These are phyloP conservation scores for Lachnellula occidentalis DNA, from an alignment of 2,329 filamentous ascomycete species.

Conservation along the genomic window DNA sequence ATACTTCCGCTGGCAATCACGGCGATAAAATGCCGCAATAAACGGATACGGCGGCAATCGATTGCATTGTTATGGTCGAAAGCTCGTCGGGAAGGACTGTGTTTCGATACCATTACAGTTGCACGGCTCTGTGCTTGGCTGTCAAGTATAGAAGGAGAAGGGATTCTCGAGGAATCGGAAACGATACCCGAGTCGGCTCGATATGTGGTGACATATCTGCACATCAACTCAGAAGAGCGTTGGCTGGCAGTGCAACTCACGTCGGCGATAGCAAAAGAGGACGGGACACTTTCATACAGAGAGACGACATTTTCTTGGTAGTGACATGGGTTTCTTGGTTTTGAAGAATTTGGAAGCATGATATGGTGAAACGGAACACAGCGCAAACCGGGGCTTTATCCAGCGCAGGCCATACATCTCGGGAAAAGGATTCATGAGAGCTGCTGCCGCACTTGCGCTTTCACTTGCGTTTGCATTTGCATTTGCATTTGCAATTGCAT, in stretches of 20 bases:
- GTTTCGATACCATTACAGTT: conserved; percentile 29
- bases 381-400: background rate
- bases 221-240: conserved; percentile 28
- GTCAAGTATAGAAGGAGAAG: conserved; percentile 29
- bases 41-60: conserved; percentile 25
- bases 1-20: conserved; percentile 29
- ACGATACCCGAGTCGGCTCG: conserved; percentile 25
- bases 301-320: conserved; percentile 32
- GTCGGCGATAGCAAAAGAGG: conserved; percentile 19
- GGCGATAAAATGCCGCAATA: conserved; percentile 28
- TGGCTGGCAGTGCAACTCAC: conserved; percentile 30
- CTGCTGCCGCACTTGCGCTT: background rate
- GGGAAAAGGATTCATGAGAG: conserved; percentile 3
- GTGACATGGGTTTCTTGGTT: background rate
- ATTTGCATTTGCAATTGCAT: too few relatives aligned
- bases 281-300: conserved; percentile 23
- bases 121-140: conserved; percentile 30
- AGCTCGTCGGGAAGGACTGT: conserved; percentile 29
- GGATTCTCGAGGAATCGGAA: conserved; percentile 24
- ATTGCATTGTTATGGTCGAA: conserved; percentile 29
- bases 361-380: conserved; percentile 7
- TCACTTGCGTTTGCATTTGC: background rate
- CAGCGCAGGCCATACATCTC: background rate
- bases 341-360: conserved; percentile 1
- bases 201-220: conserved; percentile 27